Base-by-base conservation (phyloP, 2,329 filamentous ascomycete species). In the Claviceps quebecensis region DNA sequence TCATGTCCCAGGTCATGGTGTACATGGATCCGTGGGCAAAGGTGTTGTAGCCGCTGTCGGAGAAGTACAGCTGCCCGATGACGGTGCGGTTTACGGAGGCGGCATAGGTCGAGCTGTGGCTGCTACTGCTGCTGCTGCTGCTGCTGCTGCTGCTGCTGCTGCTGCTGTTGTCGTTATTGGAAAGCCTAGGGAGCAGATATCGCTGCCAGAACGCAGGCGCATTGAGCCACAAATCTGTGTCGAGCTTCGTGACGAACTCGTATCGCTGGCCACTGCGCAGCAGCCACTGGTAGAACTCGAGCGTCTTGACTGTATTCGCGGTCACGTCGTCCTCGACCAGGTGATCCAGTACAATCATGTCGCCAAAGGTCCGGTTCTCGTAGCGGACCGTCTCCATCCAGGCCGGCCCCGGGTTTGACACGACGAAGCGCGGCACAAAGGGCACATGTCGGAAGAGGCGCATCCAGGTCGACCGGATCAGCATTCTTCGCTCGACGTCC, bases 21-120 rank as follows among this genome's bases (percentile, higher is more conserved):
- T 66, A 66, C 58, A 66, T 63, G 26, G 63, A 59, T 5, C 63
- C 63, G 34, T 65, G 62, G 1, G 63, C 62, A 48, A 62, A 65
- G 1, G 57, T 57, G 38, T 60, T 56, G 48, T 61, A 58, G 53
- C 57, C 53, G 5, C 47, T 49, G 13, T 39, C 51, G 16, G 58
- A 60, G 22, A 61, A 62, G 52, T 59, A 65, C 9, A 61, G 56
- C 54, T 64, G 58, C 5, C 58, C 63, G 14, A 66, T 61, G 7
- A 63, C 55, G 5, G 63, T 65, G 11, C 53, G 55, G 2, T 57
- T 46, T 7, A 62, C 56, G 0, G 53, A 58, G 0, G 56, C 56
- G 36, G 48, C 48, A 4, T 50, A 26, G 29, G 29, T 34, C 29
- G 29, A 34, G 29, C 9, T 34, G 2, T 29, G 7, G 26, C 26